Conservation (phyloP, 768 basidiomycete species). For the Pisolithus marmoratus region DNA sequence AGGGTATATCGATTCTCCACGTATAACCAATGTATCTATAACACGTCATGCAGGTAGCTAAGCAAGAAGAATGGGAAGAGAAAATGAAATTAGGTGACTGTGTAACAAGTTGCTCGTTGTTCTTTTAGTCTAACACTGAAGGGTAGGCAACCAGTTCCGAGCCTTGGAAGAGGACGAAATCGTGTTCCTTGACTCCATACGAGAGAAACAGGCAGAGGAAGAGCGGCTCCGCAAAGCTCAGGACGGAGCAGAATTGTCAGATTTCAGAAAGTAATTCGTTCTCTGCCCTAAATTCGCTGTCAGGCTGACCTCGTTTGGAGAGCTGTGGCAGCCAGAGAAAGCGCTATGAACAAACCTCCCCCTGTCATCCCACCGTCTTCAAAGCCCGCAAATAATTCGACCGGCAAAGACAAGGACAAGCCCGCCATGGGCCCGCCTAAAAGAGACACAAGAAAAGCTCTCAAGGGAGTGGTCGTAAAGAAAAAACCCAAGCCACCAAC, state of each 20-base stretch:
- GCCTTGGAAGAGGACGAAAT: conserved; percentile 89
- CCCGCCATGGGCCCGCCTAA: conserved; percentile 33
- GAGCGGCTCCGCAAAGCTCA: conserved; percentile 68
- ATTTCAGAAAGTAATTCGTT: conserved; percentile 66
- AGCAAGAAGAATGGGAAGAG: conserved; percentile 93
- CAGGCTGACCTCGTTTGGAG: conserved; percentile 27
- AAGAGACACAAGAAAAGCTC: conserved; percentile 59
- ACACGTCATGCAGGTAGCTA: conserved; percentile 53
- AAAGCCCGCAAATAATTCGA: conserved; percentile 20
- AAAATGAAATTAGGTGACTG: conserved; percentile 63
- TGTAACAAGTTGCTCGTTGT: not conserved
- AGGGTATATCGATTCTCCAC: conserved; percentile 43
- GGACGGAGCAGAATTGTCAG: conserved; percentile 74
- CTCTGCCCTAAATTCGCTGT: not conserved
- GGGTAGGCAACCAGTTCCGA: conserved; percentile 78
- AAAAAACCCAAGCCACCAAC: conserved; percentile 51
- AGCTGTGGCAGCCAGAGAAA: conserved; percentile 68
- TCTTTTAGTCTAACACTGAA: conserved; percentile 6
- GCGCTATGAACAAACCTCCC: conserved; percentile 38
- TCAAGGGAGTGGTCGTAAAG: conserved; percentile 81
- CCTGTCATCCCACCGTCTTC: conserved; percentile 26
- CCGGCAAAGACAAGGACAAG: conserved; percentile 24
- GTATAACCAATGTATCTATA: conserved; percentile 3
- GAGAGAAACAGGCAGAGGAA: conserved; percentile 70
- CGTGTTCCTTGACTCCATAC: conserved; percentile 78